Percentiles rank a stretch among this genome's conserved stretches.
These are phyloP conservation scores for Astrocystis sublimbata DNA, from an alignment of 495 filamentous ascomycete species.

Conservation along the genomic window DNA sequence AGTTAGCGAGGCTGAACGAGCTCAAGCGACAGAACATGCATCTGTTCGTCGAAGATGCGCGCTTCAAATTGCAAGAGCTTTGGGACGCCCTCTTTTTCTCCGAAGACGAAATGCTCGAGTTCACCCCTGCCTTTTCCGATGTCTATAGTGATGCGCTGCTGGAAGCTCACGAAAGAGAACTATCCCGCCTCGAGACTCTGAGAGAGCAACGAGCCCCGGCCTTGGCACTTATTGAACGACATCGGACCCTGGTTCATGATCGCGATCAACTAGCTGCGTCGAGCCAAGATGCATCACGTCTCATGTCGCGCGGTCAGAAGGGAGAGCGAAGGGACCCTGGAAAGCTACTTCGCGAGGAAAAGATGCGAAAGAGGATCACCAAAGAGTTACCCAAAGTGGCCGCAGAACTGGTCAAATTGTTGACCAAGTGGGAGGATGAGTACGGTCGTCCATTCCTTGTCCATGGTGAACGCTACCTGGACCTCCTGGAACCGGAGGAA, in stretches of 20 bases:
- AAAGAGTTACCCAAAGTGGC: slow-evolving; percentile 95
- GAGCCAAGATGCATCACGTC: slow-evolving; percentile 88
- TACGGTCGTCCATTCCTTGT: slow-evolving; percentile 91
- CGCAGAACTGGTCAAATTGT: slow-evolving; percentile 71
- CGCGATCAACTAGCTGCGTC: slow-evolving; percentile 83
- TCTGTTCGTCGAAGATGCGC: slow-evolving; percentile 91
- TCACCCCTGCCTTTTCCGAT: slow-evolving; percentile 89
- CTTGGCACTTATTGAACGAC: slow-evolving; percentile 77
- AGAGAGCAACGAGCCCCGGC: slow-evolving; percentile 86
- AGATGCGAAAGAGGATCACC: slow-evolving; percentile 93
- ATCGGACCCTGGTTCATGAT: slow-evolving; percentile 81
- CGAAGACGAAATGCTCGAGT: slow-evolving; percentile 97
- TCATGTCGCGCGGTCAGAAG: slow-evolving; percentile 85
- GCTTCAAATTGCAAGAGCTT: slow-evolving; percentile 84
- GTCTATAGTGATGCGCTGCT: slow-evolving; percentile 89
- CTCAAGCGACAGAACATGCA: slow-evolving; percentile 93
- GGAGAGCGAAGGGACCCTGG: slow-evolving; percentile 91
- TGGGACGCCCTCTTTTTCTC: slow-evolving; percentile 94
- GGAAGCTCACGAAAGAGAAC: slow-evolving; percentile 83
- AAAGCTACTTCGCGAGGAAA: slow-evolving; percentile 93
- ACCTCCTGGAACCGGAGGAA: slow-evolving; percentile 66
- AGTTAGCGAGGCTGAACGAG: slow-evolving; percentile 81
- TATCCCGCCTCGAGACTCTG: slow-evolving; percentile 74
- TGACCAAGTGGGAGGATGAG: slow-evolving; percentile 92
- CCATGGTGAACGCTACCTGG: slow-evolving; percentile 85